Evolutionary conservation across 2,329 filamentous ascomycete genomes (phyloP), one percentile per base, ranked within the genome.

Genomic region (Botrytis galanthina): DNA sequence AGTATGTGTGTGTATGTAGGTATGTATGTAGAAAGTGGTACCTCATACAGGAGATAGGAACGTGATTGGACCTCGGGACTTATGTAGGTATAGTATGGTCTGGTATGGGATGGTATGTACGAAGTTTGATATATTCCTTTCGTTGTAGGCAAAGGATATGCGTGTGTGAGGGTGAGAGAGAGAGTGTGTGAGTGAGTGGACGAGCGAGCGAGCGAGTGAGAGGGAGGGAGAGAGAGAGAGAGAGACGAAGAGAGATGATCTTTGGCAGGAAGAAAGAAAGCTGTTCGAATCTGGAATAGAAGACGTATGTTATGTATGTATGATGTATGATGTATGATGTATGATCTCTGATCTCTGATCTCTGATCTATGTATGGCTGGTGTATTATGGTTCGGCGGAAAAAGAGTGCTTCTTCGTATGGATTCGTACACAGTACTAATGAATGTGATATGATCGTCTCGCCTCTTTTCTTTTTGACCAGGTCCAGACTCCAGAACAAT

Each of bases 401-500:
- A 37, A 37, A 61, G 60, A 62, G 22, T 39, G 60, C n/a, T 29
- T 29, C 51, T 57, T 57, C n/a, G 51, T 29, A 57, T 57, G 51
- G 51, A 57, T 29, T 57, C n/a, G 51, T 57, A 18, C 29, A 7
- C 9, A 57, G 51, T 57, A n/a, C n/a, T 29, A 32, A 29, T 29
- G 22, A 44, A 18, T 29, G 37, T 16, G 16, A 29, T 63, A 20
- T 63, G 61, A 63, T 39, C 46, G 37, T 29, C 64, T 57, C n/a
- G 48, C 42, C 35, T 26, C 48, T 68, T 57, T 57, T 57, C 35
- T 68, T 42, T 68, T 37, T 57, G 46, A 42, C 37, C 35, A 14
- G 66, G 66, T 69, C 66, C 48, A 69, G 48, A 57, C 48, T 69
- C 37, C 37, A 69, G 48, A 57, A 59, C 48, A 42, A 42, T 32